These are phyloP conservation scores for Trichoderma atrobrunneum DNA, from an alignment of 2,329 filamentous ascomycete genomes.

Conservation along the genomic window DNA sequence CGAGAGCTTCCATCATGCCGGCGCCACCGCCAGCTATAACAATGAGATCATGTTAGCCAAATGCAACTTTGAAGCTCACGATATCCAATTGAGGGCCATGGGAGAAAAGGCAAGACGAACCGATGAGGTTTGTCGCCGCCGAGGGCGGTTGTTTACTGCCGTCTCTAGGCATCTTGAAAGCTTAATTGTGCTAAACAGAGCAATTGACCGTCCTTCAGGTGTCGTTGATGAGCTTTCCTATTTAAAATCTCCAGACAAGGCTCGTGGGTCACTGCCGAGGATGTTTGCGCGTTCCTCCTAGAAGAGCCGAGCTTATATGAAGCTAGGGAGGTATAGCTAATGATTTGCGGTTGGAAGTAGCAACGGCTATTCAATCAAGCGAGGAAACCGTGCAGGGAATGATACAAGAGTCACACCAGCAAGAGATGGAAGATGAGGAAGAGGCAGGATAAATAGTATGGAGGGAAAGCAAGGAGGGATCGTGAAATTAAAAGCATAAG, in stretches of 20 bases:
- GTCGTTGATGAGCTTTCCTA: background rate
- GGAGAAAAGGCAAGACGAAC: conserved; percentile 47
- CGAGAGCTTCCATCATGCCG: conserved; percentile 98
- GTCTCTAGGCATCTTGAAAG: conserved; percentile 34
- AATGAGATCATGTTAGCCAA: conserved; percentile 18
- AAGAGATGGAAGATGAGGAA: background rate
- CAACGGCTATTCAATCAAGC: conserved; percentile 17
- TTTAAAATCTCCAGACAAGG: background rate
- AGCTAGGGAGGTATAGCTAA: conserved; percentile 8
- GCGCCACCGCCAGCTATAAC: conserved; percentile 83
- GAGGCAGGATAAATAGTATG: background rate
- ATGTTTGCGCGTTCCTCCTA: background rate
- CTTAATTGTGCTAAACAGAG: background rate
- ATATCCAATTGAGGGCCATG: background rate
- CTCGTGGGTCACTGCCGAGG: conserved; percentile 12
- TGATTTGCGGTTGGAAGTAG: background rate
- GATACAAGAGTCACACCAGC: background rate
- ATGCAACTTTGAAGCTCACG: conserved; percentile 14
- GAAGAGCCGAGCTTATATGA: conserved; percentile 8
- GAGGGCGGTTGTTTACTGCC: conserved; percentile 71
- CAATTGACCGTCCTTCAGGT: background rate
- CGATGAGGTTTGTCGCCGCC: conserved; percentile 85
- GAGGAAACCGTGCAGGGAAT: background rate
- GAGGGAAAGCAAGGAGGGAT: background rate
- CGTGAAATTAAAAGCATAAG: background rate